Percentiles rank a stretch among this genome's conserved stretches.
Conservation (phyloP, 1,139 yeast genomes). For the Pneumocystis wakefieldiae region DNA sequence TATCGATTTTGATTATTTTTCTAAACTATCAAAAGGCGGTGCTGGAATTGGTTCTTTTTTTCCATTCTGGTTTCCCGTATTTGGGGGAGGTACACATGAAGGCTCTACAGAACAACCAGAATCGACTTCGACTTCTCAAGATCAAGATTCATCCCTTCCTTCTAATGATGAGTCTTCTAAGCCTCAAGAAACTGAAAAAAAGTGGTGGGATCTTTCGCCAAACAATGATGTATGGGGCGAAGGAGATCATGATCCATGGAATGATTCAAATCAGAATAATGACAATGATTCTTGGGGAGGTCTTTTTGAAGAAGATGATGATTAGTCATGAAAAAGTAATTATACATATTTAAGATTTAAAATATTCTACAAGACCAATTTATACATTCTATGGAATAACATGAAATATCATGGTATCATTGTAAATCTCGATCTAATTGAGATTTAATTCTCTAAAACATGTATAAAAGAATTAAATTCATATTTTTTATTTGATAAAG, state of each 20-base stretch:
- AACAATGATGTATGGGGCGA: not conserved
- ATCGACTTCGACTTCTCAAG: not conserved
- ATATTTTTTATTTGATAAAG: too few species aligned
- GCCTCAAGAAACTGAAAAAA: not conserved
- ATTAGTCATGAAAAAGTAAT: not conserved
- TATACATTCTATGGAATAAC: not conserved
- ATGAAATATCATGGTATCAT: not conserved
- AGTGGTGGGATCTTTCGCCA: not conserved
- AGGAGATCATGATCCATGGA: not conserved
- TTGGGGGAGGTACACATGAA: not conserved
- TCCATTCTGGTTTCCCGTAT: not conserved
- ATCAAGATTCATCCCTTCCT: not conserved
- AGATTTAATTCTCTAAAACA: too few species aligned
- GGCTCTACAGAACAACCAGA: not conserved
- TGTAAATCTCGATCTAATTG: not conserved
- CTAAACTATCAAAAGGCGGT: slow-evolving; percentile 46
- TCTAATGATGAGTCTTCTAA: not conserved
- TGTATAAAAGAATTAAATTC: too few species aligned
- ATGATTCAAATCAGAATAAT: not conserved
- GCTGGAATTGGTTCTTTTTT: slow-evolving; percentile 19
- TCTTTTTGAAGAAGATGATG: not conserved
- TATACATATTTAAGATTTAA: not conserved
- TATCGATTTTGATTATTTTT: slow-evolving; percentile 87
- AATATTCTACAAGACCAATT: not conserved
- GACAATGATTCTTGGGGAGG: not conserved